Evolutionary conservation across 2,329 filamentous ascomycete genomes (phyloP), one percentile per base, ranked within the genome.

Genomic region (Aciculosporium take): DNA sequence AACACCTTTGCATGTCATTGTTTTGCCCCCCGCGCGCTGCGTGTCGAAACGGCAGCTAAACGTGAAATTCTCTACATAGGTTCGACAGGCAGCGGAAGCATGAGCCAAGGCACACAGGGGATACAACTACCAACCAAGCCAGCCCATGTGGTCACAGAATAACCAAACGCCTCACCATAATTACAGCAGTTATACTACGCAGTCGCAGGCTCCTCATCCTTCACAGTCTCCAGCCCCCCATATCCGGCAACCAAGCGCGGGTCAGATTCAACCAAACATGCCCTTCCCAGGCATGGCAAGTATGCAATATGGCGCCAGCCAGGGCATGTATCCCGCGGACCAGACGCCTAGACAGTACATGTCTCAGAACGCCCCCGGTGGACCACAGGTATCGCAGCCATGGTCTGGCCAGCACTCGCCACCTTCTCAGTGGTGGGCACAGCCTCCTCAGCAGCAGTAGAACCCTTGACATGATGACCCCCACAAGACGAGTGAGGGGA

Each of bases 281-380:
- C 73, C 76, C 42, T 80, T 79, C 52, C 68, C 74, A n/a, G 70
- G 68, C 23, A 78, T 80, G 70, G 71, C 71, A 31, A 68, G 69
- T 32, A 69, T 81, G 58, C 65, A 66, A 27, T 78, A 79, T 51
- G 66, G 67, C 28, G 64, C 70, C 21, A 64, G 68, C 7, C 73
- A 76, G 50, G 68, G 67, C 39, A 72, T 80, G 52, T 79, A 78
- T 49, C 63, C 72, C 15, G 61, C 74, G 23, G 77, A 81, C 36
- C 75, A 79, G 59, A 77, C 74, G 1, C 71, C 74, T 4, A 67
- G 77, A 40, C 73, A 79, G 53, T 81, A 81, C 63, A 72, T 86
- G 74, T 76, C 81, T 52, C 68, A 78, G 60, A 63, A 71, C 58
- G 61, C 70, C 51, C 59, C 76, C 4, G 62, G 61, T 4, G 60